phyloP scores from a whole-genome alignment of 768 basidiomycete species.

The Coprinellus micaceus region DNA sequence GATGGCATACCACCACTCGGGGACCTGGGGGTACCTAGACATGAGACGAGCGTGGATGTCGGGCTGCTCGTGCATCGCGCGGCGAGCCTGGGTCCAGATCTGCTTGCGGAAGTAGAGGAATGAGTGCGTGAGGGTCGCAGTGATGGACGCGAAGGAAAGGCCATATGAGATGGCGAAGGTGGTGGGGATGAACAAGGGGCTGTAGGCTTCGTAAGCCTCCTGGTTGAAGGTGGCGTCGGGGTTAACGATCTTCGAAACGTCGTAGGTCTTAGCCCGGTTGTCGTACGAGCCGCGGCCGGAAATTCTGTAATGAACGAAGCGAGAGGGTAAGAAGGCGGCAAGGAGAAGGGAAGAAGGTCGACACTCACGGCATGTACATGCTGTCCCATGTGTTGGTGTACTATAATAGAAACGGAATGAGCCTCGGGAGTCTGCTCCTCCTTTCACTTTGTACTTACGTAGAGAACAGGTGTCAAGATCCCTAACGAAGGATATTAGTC shows the following conservation, averaged over 20 bases:
- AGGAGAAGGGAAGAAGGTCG: background rate
- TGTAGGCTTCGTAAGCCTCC: constrained; percentile 51
- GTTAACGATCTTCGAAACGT: constrained; percentile 56
- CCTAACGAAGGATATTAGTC: constrained; percentile 20
- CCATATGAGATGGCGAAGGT: constrained; percentile 80
- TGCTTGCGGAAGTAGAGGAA: constrained; percentile 74
- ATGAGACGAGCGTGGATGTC: constrained; percentile 85
- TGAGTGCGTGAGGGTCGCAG: constrained; percentile 68
- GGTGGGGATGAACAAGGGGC: constrained; percentile 61
- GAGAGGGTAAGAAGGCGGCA: constrained; percentile 14
- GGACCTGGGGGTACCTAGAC: constrained; percentile 69
- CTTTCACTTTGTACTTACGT: constrained; percentile 30
- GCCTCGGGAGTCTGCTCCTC: background rate
- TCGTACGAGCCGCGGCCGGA: constrained; percentile 65
- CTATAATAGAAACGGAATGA: constrained; percentile 14
- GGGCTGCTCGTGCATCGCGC: constrained; percentile 72
- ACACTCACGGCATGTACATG: constrained; percentile 50
- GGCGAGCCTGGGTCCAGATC: constrained; percentile 67
- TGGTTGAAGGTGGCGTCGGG: constrained; percentile 53
- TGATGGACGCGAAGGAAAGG: constrained; percentile 79
- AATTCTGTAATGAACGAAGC: constrained; percentile 29
- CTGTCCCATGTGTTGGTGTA: constrained; percentile 65
- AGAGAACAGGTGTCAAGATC: constrained; percentile 60
- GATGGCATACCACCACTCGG: constrained; percentile 79
- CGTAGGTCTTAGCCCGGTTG: constrained; percentile 55